Conservation (phyloP, 2,329 filamentous ascomycete genomes). For the Metarhizium anisopliae region DNA sequence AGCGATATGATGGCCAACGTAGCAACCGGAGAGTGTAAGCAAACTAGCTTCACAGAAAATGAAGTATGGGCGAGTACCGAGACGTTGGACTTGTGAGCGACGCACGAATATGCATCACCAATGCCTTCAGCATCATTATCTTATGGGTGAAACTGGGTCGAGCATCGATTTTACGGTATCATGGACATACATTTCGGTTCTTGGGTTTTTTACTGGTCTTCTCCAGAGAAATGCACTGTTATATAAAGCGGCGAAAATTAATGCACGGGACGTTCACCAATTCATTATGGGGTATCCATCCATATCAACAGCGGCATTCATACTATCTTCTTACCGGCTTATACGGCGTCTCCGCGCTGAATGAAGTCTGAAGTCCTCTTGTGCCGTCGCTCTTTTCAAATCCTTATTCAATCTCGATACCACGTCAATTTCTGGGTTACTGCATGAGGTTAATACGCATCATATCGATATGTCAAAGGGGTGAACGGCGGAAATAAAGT, state of each 20-base stretch:
- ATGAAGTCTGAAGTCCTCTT: not conserved
- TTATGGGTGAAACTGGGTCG: not conserved
- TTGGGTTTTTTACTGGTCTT: not conserved
- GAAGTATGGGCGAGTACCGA: constrained; percentile 7
- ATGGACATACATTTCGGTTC: not conserved
- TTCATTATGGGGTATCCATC: not conserved
- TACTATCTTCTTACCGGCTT: not conserved
- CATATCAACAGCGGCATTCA: constrained; percentile 1
- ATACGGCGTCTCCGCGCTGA: not conserved
- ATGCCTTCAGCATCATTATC: not conserved
- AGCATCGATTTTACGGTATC: not conserved
- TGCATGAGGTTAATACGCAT: constrained; percentile 4
- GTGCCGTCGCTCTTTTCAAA: not conserved
- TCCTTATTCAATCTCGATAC: not conserved
- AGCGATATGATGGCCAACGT: constrained; percentile 15
- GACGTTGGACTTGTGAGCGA: constrained; percentile 4
- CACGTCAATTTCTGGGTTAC: constrained; percentile 7
- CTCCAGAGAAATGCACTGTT: not conserved
- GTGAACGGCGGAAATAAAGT: not conserved
- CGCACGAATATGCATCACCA: not conserved
- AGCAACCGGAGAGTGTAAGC: constrained; percentile 15
- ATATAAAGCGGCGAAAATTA: not conserved
- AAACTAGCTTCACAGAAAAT: constrained; percentile 9
- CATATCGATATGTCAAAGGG: not conserved
- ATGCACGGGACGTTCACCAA: not conserved